Percentiles rank a stretch among this genome's conserved stretches.
Conservation (phyloP, 768 basidiomycete species). For the Leucocoprinus sp. region DNA sequence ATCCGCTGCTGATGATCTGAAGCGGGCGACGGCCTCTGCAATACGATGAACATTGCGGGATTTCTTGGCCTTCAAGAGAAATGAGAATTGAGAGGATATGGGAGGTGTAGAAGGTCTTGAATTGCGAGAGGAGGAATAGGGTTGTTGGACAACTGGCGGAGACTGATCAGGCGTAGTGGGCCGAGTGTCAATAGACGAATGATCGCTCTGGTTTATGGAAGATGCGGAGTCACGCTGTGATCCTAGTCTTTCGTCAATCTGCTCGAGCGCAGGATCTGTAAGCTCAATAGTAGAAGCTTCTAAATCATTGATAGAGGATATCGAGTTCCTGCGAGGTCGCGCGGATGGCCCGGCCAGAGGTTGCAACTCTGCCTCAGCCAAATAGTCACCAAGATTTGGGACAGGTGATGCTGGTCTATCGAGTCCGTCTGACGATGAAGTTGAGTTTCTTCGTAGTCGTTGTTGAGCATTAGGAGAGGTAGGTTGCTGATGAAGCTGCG, state of each 20-base stretch:
- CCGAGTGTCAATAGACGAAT: not conserved
- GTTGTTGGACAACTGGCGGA: not conserved
- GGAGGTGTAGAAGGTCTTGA: constrained; percentile 1
- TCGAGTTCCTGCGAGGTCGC: constrained; percentile 10
- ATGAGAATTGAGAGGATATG: not conserved
- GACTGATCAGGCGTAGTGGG: constrained; percentile 4
- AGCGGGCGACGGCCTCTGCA: constrained; percentile 27
- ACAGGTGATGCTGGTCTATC: constrained; percentile 6
- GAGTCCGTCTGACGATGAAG: constrained; percentile 8
- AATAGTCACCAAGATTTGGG: constrained; percentile 8
- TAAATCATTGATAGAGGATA: constrained; percentile 2
- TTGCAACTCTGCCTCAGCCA: not conserved
- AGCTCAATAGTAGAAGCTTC: not conserved
- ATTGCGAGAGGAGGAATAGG: not conserved
- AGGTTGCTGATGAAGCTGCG: constrained; percentile 11
- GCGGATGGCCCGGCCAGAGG: constrained; percentile 10
- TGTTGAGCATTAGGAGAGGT: not conserved
- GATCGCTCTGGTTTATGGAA: not conserved
- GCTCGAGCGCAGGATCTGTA: constrained; percentile 8
- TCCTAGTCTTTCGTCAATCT: constrained; percentile 8
- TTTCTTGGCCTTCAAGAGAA: constrained; percentile 9
- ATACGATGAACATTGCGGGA: constrained; percentile 16
- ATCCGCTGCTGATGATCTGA: constrained; percentile 20
- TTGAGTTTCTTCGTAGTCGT: constrained; percentile 13
- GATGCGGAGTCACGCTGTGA: constrained; percentile 1